A percentile compares a stretch with the other conserved stretches of the same genome.
phyloP scores from a whole-genome alignment of 2,329 filamentous ascomycete genomes.

The Pleomassaria siparia region DNA sequence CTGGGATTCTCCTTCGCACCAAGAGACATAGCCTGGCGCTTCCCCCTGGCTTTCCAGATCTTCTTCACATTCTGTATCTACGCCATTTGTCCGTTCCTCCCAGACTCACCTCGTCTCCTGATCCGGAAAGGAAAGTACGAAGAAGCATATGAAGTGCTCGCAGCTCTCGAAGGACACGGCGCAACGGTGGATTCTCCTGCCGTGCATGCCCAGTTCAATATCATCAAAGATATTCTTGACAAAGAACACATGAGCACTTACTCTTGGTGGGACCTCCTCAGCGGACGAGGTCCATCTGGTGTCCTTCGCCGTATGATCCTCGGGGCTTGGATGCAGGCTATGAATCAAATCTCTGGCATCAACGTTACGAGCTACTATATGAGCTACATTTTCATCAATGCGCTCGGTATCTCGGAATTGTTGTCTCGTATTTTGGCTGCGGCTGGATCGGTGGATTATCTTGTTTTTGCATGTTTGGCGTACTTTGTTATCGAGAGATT shows the following conservation, averaged over 20 bases:
- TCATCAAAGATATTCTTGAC: constrained; percentile 46
- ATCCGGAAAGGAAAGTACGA: constrained; percentile 56
- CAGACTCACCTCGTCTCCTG: constrained; percentile 50
- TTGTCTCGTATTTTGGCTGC: constrained; percentile 41
- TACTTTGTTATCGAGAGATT: constrained; percentile 53
- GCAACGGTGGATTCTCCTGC: constrained; percentile 38
- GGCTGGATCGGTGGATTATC: constrained; percentile 52
- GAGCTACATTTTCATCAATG: constrained; percentile 45
- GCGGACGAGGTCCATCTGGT: constrained; percentile 44
- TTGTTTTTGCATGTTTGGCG: constrained; percentile 46
- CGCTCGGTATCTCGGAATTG: constrained; percentile 40
- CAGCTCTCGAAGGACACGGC: constrained; percentile 43
- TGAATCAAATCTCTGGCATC: constrained; percentile 46
- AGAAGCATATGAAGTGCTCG: constrained; percentile 39
- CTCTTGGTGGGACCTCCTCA: constrained; percentile 49
- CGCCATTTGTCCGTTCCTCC: constrained; percentile 50
- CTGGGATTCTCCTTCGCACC: constrained; percentile 46
- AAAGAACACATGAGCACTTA: constrained; percentile 49
- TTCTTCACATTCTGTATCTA: constrained; percentile 60
- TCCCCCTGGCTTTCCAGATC: constrained; percentile 60
- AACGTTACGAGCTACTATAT: constrained; percentile 45
- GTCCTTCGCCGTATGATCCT: constrained; percentile 49
- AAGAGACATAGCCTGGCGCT: constrained; percentile 39
- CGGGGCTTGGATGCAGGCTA: constrained; percentile 49
- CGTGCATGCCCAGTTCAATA: constrained; percentile 39